phyloP scores from a whole-genome alignment of 2,329 filamentous ascomycete genomes.

The Alternaria tenuissima region DNA sequence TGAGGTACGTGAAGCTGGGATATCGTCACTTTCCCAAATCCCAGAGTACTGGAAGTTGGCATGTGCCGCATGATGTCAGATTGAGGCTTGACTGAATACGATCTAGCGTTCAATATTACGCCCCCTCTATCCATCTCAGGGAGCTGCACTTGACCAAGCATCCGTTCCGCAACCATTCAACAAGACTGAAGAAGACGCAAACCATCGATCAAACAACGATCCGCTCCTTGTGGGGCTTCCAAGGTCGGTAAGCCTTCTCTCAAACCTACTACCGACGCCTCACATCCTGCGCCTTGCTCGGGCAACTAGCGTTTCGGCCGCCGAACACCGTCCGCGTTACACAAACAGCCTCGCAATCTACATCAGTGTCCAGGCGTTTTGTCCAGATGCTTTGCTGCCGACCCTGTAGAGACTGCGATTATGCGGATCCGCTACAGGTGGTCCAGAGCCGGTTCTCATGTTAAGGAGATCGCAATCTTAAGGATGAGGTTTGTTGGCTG shows the following conservation, averaged over 20 bases:
- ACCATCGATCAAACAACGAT: not conserved
- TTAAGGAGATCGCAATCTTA: not conserved
- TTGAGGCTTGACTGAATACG: not conserved
- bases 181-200: not conserved
- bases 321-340: not conserved
- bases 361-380: not conserved
- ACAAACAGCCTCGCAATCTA: not conserved
- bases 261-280: not conserved
- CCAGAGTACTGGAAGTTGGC: no score
- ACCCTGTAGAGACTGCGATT: not conserved
- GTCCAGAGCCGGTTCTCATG: not conserved
- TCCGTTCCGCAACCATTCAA: not conserved
- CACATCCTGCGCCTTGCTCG: not conserved
- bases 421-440: not conserved
- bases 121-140: not conserved
- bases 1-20: not conserved
- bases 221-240: not conserved
- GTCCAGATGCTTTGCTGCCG: not conserved
- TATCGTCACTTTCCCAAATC: not conserved
- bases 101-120: not conserved
- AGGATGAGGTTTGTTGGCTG: not conserved
- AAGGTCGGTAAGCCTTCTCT: not conserved
- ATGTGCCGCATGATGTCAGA: not conserved
- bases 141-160: not conserved
- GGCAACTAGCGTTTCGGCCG: conserved; percentile 1